These are phyloP conservation scores for Domatiomyces catenatus DNA, from an alignment of 2,329 filamentous ascomycete species.

Conservation along the genomic window DNA sequence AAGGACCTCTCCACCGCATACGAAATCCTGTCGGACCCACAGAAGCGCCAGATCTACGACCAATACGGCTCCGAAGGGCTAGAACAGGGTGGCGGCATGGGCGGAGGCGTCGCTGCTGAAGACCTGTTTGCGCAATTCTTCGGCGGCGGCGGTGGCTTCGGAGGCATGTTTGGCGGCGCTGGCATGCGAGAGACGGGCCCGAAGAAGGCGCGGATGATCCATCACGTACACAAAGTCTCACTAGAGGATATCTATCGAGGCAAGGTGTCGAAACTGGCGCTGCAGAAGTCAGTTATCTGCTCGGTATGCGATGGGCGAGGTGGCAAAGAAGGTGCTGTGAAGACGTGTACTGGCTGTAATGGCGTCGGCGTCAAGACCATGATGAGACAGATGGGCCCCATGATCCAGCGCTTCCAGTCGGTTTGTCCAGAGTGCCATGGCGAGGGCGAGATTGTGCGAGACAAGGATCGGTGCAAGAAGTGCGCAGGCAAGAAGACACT, in stretches of 20 bases:
- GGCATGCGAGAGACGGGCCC: conserved; percentile 70
- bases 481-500: conserved; percentile 96
- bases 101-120: conserved; percentile 85
- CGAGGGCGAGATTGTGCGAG: conserved; percentile 89
- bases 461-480: conserved; percentile 94
- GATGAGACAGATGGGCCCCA: conserved; percentile 99
- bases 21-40: conserved; percentile 78
- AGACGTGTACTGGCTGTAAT: conserved; percentile 78
- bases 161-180: conserved; percentile 63
- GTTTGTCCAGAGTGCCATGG: conserved; percentile 97
- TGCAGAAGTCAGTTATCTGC: conserved; percentile 96
- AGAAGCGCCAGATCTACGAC: conserved; percentile 87
- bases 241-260: conserved; percentile 96
- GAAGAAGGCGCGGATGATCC: conserved; percentile 84
- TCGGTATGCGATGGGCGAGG: conserved; percentile 84
- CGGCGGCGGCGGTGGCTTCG: conserved; percentile 54
- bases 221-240: conserved; percentile 96
- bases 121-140: conserved; percentile 97
- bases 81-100: conserved; percentile 67
- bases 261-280: conserved; percentile 91
- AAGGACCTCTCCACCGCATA: conserved; percentile 94
- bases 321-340: conserved; percentile 95
- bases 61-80: conserved; percentile 96
- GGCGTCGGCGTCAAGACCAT: conserved; percentile 98
- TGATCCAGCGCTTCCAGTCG: conserved; percentile 99